Evolutionary conservation across 805 yeast genomes (phyloP).

Genomic region (Zygosaccharomyces bailii): DNA sequence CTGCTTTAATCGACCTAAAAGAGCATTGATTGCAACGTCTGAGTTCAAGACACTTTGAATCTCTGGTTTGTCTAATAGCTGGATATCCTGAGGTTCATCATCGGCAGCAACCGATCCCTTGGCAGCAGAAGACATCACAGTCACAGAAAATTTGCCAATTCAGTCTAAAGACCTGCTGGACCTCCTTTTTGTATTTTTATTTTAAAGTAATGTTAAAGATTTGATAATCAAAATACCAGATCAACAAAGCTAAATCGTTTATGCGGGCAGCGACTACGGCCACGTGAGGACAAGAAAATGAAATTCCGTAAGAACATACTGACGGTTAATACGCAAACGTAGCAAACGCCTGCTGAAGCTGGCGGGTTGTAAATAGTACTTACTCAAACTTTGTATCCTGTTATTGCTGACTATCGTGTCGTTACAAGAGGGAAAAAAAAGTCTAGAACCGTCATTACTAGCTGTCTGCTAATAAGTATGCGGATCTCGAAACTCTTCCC

Average conservation of each 20-base stretch:
- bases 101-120: slow-evolving; percentile 1
- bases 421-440: too few relatives aligned
- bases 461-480: too few relatives aligned
- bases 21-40: slow-evolving; percentile 73
- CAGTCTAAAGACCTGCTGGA: not conserved
- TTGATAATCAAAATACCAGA: slow-evolving; percentile 1
- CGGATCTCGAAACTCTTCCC: too few relatives aligned
- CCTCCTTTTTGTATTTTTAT: not conserved
- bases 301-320: not conserved
- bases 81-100: slow-evolving; percentile 9
- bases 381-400: too few relatives aligned
- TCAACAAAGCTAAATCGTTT: not conserved
- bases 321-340: too few relatives aligned
- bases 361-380: too few relatives aligned
- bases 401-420: too few relatives aligned
- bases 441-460: too few relatives aligned
- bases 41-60: slow-evolving; percentile 53
- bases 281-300: not conserved
- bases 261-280: not conserved
- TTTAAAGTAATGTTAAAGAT: not conserved
- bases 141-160: not conserved
- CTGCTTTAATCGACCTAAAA: slow-evolving; percentile 72
- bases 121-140: slow-evolving; percentile 6
- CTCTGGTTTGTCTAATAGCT: slow-evolving; percentile 47
- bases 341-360: too few relatives aligned